Conservation (phyloP, 2,329 filamentous ascomycete genomes). For the Pseudocercospora pini-densiflorae region DNA sequence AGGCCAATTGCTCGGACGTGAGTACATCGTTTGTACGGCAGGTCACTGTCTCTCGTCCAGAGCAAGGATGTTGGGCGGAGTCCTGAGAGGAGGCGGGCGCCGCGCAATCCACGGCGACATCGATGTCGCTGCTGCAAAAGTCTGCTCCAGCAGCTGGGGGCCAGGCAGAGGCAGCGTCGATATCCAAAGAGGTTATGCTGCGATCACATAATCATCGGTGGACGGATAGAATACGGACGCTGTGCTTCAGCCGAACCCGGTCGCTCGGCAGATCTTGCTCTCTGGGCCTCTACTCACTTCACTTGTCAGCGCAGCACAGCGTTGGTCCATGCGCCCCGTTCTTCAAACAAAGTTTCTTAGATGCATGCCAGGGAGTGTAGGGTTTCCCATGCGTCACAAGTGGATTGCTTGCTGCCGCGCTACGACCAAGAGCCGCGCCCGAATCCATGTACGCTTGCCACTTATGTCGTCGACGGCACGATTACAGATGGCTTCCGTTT, state of each 20-base stretch:
- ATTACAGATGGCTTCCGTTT: slow-evolving; percentile 22
- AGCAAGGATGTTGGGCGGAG: slow-evolving; percentile 1
- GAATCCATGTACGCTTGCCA: slow-evolving; percentile 16
- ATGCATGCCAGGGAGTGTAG: slow-evolving; percentile 8
- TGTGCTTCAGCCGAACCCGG: slow-evolving; percentile 2
- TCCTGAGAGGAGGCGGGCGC: background rate
- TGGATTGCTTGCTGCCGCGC: slow-evolving; percentile 19
- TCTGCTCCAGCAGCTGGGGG: background rate
- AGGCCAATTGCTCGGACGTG: background rate
- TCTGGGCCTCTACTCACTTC: background rate
- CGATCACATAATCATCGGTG: slow-evolving; percentile 6
- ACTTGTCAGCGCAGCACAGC: slow-evolving; percentile 12
- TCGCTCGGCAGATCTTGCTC: slow-evolving; percentile 10
- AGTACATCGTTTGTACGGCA: background rate
- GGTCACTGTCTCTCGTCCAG: background rate
- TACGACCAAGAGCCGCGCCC: slow-evolving; percentile 21
- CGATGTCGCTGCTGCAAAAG: background rate
- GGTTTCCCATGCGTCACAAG: slow-evolving; percentile 19
- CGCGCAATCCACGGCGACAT: background rate
- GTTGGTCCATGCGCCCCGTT: slow-evolving; percentile 5
- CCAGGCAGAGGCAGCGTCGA: background rate
- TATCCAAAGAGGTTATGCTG: background rate
- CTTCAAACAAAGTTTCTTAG: slow-evolving; percentile 13
- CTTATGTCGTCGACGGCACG: slow-evolving; percentile 24
- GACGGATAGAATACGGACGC: background rate